Evolutionary conservation across 2,329 filamentous ascomycete genomes (phyloP), one percentile per base, ranked within the genome.

Genomic region (Cylindrodendrum hubeiense): DNA sequence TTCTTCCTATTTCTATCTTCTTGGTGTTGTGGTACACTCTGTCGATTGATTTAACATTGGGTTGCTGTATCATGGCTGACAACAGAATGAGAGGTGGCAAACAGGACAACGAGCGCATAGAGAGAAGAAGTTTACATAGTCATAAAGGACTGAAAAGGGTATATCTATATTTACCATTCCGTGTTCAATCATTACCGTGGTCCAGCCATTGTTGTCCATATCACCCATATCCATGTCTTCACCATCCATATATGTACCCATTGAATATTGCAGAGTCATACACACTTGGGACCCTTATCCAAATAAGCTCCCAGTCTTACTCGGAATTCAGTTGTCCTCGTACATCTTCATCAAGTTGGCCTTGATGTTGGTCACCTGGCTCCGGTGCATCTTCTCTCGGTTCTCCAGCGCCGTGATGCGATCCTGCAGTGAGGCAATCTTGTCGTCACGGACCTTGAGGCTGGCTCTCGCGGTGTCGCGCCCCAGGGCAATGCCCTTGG

Each of bases 391-490:
- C 58, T 62, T 66, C 8, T 77, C 74, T 60, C 74, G 71, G 24
- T 79, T 79, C 74, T 85, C 82, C n/a, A 85, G 71, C 17, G 74
- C 77, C 8, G 71, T 72, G 5, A 84, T 70, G 30, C 75, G 72
- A 41, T 74, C 74, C 72, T 83, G 78, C 57, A 86, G 64, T 56
- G 69, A 66, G 4, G 77, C 77, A 44, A 81, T 78, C 54, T 73
- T 76, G n/a, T 73, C 73, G 30, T 95, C 90, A 68, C 90, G 90
- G 5, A 84, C 83, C 74, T 88, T 89, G 34, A 93, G 74, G 4
- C 85, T 86, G 9, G 86, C 77, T n/a, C 92, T 81, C 4, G 87
- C 85, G 7, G 91, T 86, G 65, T 95, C 91, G 3, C 92, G 83
- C 0, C 91, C 91, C 66, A 86, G 86, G 41, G 84, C 82, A 21